A percentile compares a stretch with the other conserved stretches of the same genome.
phyloP scores from a whole-genome alignment of 139 green algal genomes.

The Microglena sp. region DNA sequence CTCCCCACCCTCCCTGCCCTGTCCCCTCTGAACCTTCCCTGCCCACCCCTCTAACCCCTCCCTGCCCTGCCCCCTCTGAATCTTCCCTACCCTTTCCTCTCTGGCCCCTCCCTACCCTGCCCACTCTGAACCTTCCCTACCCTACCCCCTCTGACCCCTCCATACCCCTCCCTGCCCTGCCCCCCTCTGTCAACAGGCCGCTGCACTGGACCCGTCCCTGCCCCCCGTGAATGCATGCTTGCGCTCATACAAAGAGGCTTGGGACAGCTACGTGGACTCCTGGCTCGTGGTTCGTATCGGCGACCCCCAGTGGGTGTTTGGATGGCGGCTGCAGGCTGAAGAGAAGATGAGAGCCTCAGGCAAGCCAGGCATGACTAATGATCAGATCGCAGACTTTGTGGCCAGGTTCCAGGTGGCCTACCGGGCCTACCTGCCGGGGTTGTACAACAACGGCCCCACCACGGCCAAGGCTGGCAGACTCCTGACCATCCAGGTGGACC shows the following conservation, averaged over 20 bases:
- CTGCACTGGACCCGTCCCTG: too few relatives aligned
- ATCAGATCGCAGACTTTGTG: constrained; percentile 84
- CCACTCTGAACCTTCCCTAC: too few relatives aligned
- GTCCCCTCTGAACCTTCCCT: too few relatives aligned
- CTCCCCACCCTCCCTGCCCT: too few relatives aligned
- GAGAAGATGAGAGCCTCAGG: constrained; percentile 68
- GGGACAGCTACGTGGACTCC: constrained; percentile 71
- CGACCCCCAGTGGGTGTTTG: constrained; percentile 57
- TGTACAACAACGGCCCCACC: constrained; percentile 62
- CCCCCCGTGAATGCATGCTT: constrained; percentile 60
- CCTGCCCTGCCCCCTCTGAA: too few relatives aligned
- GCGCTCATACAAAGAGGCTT: constrained; percentile 59
- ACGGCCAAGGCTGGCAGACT: constrained; percentile 43
- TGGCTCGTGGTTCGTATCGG: constrained; percentile 90
- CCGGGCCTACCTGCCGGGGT: constrained; percentile 80
- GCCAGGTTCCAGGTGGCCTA: constrained; percentile 93
- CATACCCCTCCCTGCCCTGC: too few relatives aligned
- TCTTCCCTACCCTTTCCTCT: not conserved
- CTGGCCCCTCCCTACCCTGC: too few relatives aligned
- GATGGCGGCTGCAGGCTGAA: constrained; percentile 81
- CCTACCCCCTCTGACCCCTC: too few relatives aligned
- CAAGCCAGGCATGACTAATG: constrained; percentile 84
- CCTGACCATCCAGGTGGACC: constrained; percentile 68
- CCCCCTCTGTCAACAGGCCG: too few relatives aligned
- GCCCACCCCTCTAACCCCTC: too few relatives aligned